phyloP scores from a whole-genome alignment of 78 protist genomes.

The Dictyostelium brefeldianum region DNA sequence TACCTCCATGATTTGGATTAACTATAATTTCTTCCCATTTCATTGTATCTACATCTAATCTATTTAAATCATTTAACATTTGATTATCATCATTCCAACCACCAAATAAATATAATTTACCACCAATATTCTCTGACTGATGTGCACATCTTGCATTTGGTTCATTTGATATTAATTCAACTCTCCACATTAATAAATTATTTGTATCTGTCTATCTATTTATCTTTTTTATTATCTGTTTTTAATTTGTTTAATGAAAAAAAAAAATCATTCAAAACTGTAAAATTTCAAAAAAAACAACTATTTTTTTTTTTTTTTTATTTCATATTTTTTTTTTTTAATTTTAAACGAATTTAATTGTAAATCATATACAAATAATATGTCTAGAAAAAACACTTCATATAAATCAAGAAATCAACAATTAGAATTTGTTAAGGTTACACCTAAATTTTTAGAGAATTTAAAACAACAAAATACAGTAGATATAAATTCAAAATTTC shows the following conservation, averaged over 20 bases:
- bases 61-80: constrained; percentile 62
- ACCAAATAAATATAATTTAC: constrained; percentile 66
- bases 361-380: neutral
- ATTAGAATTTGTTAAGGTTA: constrained; percentile 34
- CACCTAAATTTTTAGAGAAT: constrained; percentile 51
- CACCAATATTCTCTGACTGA: constrained; percentile 46
- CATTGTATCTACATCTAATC: constrained; percentile 54
- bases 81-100: constrained; percentile 79
- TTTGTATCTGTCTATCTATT: neutral
- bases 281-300: too few relatives aligned
- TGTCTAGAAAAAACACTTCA: constrained; percentile 15
- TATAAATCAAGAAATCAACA: neutral
- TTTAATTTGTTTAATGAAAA: neutral
- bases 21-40: constrained; percentile 55
- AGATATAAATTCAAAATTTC: constrained; percentile 38
- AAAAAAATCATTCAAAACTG: too few relatives aligned
- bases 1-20: neutral
- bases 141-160: constrained; percentile 77
- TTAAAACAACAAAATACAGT: constrained; percentile 38
- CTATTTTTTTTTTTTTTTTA: too few relatives aligned
- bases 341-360: too few relatives aligned
- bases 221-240: neutral
- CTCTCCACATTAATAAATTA: constrained; percentile 58
- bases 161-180: constrained; percentile 50
- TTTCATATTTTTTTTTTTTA: too few relatives aligned